Conservation (phyloP, 2,329 filamentous ascomycete genomes). For the Phyllosticta ampelicida region DNA sequence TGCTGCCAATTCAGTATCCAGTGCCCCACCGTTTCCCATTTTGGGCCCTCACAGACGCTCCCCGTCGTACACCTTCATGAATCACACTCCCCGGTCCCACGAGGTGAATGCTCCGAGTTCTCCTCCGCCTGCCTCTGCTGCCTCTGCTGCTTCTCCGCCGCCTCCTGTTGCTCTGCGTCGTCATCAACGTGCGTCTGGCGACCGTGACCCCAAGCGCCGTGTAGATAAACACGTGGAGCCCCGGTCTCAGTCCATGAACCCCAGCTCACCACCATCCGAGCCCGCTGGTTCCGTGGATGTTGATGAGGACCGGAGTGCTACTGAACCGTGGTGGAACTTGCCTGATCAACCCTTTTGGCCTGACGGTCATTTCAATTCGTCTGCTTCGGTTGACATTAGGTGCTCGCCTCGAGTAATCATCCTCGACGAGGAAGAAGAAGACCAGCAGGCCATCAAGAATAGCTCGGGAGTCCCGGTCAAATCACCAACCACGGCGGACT, state of each 20-base stretch:
- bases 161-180: not conserved
- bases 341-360: conserved; percentile 8
- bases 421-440: not conserved
- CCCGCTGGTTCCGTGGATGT: not conserved
- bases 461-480: not conserved
- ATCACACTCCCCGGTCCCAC: conserved; percentile 22
- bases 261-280: not conserved
- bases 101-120: not conserved
- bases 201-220: not conserved
- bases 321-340: conserved; percentile 7
- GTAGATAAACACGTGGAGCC: not conserved
- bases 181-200: not conserved
- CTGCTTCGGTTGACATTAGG: not conserved
- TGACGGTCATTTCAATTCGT: not conserved
- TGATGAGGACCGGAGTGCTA: not conserved
- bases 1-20: not conserved
- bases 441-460: not conserved
- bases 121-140: not conserved
- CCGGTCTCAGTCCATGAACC: not conserved
- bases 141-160: not conserved
- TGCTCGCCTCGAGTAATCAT: not conserved
- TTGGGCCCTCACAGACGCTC: not conserved
- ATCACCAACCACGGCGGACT: not conserved
- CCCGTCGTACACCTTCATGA: conserved; percentile 16
- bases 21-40: not conserved